A percentile compares a stretch with the other conserved stretches of the same genome.
These are phyloP conservation scores for Didymella keratinophila DNA, from an alignment of 2,329 filamentous ascomycete genomes.

Conservation along the genomic window DNA sequence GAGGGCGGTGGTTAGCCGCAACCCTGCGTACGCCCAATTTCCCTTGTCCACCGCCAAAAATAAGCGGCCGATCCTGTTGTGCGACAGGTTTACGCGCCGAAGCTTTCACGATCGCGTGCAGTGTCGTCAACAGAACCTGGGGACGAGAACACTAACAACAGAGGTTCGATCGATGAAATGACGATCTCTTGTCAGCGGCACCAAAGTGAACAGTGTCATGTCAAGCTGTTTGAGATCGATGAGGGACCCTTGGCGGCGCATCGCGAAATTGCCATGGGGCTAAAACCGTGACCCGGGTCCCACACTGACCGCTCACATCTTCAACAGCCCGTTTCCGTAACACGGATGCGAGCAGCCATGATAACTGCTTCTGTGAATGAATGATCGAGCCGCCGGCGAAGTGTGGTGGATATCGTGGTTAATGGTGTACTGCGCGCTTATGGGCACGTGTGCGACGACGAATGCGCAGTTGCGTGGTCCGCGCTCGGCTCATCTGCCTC, in stretches of 20 bases:
- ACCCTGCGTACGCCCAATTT: conserved; percentile 36
- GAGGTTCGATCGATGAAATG: background rate
- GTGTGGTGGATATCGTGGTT: background rate
- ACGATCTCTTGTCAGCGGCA: background rate
- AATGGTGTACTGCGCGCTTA: background rate
- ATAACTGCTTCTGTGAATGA: background rate
- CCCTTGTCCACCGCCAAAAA: conserved; percentile 11
- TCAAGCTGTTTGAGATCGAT: conserved; percentile 17
- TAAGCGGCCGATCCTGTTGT: conserved; percentile 18
- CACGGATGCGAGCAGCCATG: conserved; percentile 27
- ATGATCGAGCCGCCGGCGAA: background rate
- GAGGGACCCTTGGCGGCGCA: conserved; percentile 33
- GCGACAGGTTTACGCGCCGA: conserved; percentile 15
- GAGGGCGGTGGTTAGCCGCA: conserved; percentile 26
- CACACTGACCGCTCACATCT: conserved; percentile 20
- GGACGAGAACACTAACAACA: background rate
- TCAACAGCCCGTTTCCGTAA: conserved; percentile 6
- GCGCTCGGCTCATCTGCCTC: conserved; percentile 10
- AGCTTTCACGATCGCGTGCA: conserved; percentile 12
- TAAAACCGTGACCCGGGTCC: conserved; percentile 43
- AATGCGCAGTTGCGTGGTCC: background rate
- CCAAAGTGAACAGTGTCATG: background rate
- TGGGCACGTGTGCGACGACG: background rate
- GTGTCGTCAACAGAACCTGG: background rate
- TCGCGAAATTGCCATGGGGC: conserved; percentile 45